Conservation (phyloP, 768 basidiomycete genomes). For the Hypholoma sublateritium region DNA sequence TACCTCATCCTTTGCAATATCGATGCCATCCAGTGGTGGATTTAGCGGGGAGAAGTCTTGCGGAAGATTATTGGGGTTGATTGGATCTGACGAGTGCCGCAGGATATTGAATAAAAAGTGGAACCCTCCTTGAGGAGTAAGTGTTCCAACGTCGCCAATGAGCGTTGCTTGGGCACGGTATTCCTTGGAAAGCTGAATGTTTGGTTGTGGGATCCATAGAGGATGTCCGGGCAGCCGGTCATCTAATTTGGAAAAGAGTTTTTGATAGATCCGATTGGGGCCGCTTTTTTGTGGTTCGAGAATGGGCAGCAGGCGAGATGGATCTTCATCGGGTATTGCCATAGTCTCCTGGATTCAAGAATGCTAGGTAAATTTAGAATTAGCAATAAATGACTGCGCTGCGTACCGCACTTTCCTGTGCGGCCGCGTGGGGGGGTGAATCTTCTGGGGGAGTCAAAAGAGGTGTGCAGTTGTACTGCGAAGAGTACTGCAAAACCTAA, state of each 20-base stretch:
- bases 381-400: no score
- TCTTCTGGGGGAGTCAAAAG: no score
- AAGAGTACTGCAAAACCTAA: no score
- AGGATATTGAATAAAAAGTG: conserved; percentile 26
- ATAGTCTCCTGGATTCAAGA: no score
- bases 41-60: conserved; percentile 9
- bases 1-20: not conserved
- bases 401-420: no score
- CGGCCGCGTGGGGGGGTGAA: no score
- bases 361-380: no score
- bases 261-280: conserved; percentile 9
- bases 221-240: conserved; percentile 27
- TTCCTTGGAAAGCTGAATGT: conserved; percentile 22
- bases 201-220: conserved; percentile 32
- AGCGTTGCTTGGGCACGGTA: conserved; percentile 21
- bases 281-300: not conserved
- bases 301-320: no score
- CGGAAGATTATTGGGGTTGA: conserved; percentile 23
- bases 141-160: conserved; percentile 39
- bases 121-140: conserved; percentile 33
- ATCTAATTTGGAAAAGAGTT: conserved; percentile 9
- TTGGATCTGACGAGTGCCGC: conserved; percentile 18
- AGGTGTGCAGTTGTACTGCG: no score
- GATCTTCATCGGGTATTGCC: no score
- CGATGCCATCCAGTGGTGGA: not conserved